Evolutionary conservation across 1,284 basidiomycete genomes (phyloP), one percentile per base, ranked within the genome.

Genomic region (Phellopilus nigrolimitatus): DNA sequence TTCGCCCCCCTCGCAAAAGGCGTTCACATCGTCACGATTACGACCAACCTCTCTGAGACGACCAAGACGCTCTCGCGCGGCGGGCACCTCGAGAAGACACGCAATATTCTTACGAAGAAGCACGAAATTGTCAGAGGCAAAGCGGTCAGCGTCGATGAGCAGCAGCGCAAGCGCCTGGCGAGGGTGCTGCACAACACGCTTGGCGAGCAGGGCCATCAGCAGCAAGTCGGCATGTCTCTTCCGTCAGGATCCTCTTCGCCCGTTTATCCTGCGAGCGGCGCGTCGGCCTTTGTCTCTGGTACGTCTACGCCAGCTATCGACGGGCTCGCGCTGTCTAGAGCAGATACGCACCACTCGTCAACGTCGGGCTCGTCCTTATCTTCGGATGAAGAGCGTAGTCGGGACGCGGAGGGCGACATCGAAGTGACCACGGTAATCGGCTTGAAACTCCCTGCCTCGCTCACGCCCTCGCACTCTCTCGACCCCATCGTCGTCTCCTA

Each of bases 1-100:
- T 91, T 95, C 64, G 83, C 83, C 46, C 93, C 94, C 0, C 71
- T 95, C 8, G 72, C 78, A 34, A 97, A 97, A 66, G 94, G 94
- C 9, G 84, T 89, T 4, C 71, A 75, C 37, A 84, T 97, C 8
- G 68, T 82, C 3, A 78, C 68, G 47, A 76, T 95, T 22, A 71
- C 74, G 22, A 88, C 84, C 2, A 76, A 80, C 4, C 72, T 97
- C 50, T 82, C 85, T 56, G 92, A 95, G 68, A 79, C 82, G 6
- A 80, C 83, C 3, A 88, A 85, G 66, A 71, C 87, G 13, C 78
- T 76, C 57, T 70, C 71, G 2, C 72, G 82, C 8, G 68, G 72
- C 4, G 74, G 78, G 10, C 61, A 65, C 38, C 83, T 86, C 63
- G 81, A 88, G 53, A 75, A 80, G 50, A 80, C 78, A 7, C 75